These are phyloP conservation scores for Hyphopichia khmerensis DNA, from an alignment of 1,139 yeast species.

Conservation along the genomic window DNA sequence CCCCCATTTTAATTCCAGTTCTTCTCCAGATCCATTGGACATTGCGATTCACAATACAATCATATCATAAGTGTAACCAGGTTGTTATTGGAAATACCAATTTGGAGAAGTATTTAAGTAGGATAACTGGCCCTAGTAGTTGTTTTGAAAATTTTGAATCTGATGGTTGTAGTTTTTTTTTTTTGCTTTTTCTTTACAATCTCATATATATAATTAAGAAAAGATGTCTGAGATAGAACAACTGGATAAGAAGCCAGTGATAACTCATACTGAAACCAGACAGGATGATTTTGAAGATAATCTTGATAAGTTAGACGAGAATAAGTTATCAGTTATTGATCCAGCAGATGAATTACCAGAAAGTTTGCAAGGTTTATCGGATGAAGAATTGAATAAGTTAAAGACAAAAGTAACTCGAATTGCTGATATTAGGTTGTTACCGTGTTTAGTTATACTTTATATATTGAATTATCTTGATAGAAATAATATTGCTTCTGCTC, in stretches of 20 bases:
- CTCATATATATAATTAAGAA: too few relatives aligned
- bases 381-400: constrained; percentile 35
- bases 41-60: too few relatives aligned
- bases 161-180: too few relatives aligned
- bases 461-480: constrained; percentile 58
- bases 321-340: not conserved
- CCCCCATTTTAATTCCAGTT: too few relatives aligned
- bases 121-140: too few relatives aligned
- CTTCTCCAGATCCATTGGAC: too few relatives aligned
- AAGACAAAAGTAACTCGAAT: constrained; percentile 42
- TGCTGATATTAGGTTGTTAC: constrained; percentile 54
- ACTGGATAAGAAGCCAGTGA: not conserved
- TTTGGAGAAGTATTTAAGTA: too few relatives aligned
- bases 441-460: constrained; percentile 53
- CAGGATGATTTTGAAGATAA: not conserved
- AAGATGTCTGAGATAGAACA: constrained; percentile 1
- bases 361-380: constrained; percentile 28
- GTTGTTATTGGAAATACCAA: too few relatives aligned
- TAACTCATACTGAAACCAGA: not conserved
- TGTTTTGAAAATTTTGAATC: too few relatives aligned
- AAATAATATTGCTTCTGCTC: constrained; percentile 61
- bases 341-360: constrained; percentile 21
- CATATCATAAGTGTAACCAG: too few relatives aligned
- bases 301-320: not conserved
- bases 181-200: too few relatives aligned